Percentiles rank a stretch among this genome's conserved stretches.
These are phyloP conservation scores for Domatiomyces catenatus DNA, from an alignment of 2,329 filamentous ascomycete species.

Conservation along the genomic window DNA sequence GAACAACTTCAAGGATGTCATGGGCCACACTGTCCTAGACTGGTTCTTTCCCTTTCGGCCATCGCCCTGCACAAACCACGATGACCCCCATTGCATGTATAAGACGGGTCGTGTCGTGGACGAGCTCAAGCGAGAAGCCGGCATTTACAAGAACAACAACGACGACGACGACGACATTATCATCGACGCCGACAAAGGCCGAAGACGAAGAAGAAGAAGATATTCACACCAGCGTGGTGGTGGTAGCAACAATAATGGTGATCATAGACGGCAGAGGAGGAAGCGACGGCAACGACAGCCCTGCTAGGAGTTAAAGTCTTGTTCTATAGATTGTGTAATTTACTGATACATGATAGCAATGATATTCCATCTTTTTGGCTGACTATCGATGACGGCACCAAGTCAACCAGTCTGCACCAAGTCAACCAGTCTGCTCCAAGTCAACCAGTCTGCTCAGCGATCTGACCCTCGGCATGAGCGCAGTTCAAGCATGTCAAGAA, in stretches of 20 bases:
- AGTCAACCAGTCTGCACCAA: too few species aligned
- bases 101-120: constrained; percentile 48
- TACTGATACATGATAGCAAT: background rate
- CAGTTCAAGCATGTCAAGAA: too few species aligned
- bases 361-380: background rate
- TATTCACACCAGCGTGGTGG: background rate
- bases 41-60: constrained; percentile 67
- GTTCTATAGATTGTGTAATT: background rate
- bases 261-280: background rate
- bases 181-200: background rate
- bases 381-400: too few species aligned
- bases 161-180: background rate
- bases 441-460: too few species aligned
- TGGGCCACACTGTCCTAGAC: constrained; percentile 56
- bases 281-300: background rate
- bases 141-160: too few species aligned
- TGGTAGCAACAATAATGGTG: background rate
- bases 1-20: constrained; percentile 61
- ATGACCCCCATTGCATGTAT: constrained; percentile 51
- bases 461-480: too few species aligned
- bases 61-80: constrained; percentile 60
- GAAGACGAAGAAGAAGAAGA: background rate
- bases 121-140: constrained; percentile 36
- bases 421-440: too few species aligned
- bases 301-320: background rate